phyloP scores from a whole-genome alignment of 2,329 filamentous ascomycete genomes.

The Venturia aucupariae region DNA sequence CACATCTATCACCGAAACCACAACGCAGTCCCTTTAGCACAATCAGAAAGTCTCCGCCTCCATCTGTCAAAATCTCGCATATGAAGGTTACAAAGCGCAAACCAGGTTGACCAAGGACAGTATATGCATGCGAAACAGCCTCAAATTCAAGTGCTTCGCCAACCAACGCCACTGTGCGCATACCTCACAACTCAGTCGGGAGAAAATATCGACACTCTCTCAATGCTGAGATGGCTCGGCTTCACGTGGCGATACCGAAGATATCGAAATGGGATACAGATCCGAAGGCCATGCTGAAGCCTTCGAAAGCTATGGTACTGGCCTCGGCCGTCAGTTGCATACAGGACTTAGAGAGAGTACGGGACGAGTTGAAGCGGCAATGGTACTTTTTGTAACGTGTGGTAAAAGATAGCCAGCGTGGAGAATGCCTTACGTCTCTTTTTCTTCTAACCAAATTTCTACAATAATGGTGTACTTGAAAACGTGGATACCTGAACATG shows the following conservation, averaged over 20 bases:
- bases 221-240: slow-evolving; percentile 36
- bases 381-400: neutral
- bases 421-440: neutral
- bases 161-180: slow-evolving; percentile 16
- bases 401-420: neutral
- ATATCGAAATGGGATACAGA: slow-evolving; percentile 36
- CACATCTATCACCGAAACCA: neutral
- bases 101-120: neutral
- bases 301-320: slow-evolving; percentile 37
- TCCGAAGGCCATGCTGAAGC: slow-evolving; percentile 29
- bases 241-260: slow-evolving; percentile 31
- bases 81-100: neutral
- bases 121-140: neutral
- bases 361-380: slow-evolving; percentile 29
- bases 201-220: slow-evolving; percentile 38
- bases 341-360: slow-evolving; percentile 36
- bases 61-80: neutral
- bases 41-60: neutral
- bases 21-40: neutral
- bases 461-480: too few species aligned
- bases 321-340: slow-evolving; percentile 38
- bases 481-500: too few species aligned
- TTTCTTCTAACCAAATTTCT: too few species aligned
- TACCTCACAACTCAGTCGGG: slow-evolving; percentile 39
- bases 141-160: neutral